Percentiles rank a stretch among this genome's conserved stretches.
These are phyloP conservation scores for Candida patagonica DNA, from an alignment of 805 yeast species.

Conservation along the genomic window DNA sequence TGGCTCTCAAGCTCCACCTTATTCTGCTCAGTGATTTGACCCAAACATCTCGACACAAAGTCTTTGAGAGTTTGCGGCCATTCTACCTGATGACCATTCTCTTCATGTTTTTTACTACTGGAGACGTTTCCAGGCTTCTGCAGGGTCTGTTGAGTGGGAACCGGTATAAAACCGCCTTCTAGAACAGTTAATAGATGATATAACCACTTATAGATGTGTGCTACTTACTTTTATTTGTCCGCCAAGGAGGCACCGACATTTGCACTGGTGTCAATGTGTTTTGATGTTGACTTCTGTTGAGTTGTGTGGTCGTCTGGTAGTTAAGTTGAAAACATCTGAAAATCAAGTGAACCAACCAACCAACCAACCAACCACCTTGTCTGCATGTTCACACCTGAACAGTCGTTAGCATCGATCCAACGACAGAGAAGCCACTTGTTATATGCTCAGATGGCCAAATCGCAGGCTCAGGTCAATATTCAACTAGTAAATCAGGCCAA, in stretches of 20 bases:
- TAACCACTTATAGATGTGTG: too few species aligned
- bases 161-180: too few species aligned
- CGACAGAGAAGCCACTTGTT: slow-evolving; percentile 12
- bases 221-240: slow-evolving; percentile 7
- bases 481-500: slow-evolving; percentile 5
- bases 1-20: slow-evolving; percentile 39
- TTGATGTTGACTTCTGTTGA: background rate
- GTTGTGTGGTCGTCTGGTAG: background rate
- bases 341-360: too few species aligned
- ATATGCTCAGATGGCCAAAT: slow-evolving; percentile 7
- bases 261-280: background rate
- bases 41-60: slow-evolving; percentile 43
- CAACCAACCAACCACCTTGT: too few species aligned
- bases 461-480: background rate
- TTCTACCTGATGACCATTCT: too few species aligned
- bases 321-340: too few species aligned
- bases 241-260: slow-evolving; percentile 19
- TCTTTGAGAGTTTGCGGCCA: slow-evolving; percentile 51
- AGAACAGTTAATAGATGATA: too few species aligned
- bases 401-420: slow-evolving; percentile 8
- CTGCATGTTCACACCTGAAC: too few species aligned
- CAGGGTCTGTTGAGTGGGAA: too few species aligned
- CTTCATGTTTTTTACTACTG: too few species aligned
- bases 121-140: too few species aligned
- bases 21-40: slow-evolving; percentile 30